Evolutionary conservation across 2,329 filamentous ascomycete species (phyloP), one percentile per base, ranked within the genome.

Genomic region (Paramyrothecium roridum): DNA sequence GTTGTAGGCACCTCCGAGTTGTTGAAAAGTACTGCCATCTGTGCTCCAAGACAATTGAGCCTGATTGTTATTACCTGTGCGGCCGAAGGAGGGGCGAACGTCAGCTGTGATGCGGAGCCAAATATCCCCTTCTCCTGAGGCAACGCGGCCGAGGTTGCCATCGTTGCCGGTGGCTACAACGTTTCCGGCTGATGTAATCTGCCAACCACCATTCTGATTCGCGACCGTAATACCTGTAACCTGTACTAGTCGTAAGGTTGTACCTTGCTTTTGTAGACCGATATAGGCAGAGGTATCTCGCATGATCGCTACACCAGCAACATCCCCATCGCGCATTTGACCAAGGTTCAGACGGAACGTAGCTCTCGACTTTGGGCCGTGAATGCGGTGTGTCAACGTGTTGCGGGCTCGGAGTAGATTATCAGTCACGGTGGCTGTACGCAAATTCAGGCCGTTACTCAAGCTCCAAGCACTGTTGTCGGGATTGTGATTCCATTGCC

Each of bases 401-500:
- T 80, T 79, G 22, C 75, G 68, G 11, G 77, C 76, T 1, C 59
- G 57, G 49, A 73, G 78, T 3, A 84, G 65, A 56, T 84, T 80
- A 43, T 67, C 65, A 0, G 81, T 85, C 1, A 82, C 72, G 0
- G 76, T 79, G 3, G 76, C 78, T 2, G 81, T 78, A 26, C 65
- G 69, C 1, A 84, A 68, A 0, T 68, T 71, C 3, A 84, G 62
- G 2, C 64, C 63, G 2, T 37, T 12, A 22, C 72, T 64, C 8
- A 81, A 70, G 12, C 64, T 65, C 65, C 69, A 85, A 26, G 75
- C 78, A 3, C 63, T 68, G 16, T 68, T 74, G 57, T 85, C 80
- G 0, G 82, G 82, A 63, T 85, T 84, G 61, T 85, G 82, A 63
- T 85, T 85, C 80, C 81, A 85, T 63, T 85, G 81, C 80, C 80